These are phyloP conservation scores for Aspergillus quadricinctus DNA, from an alignment of 2,329 filamentous ascomycete genomes.

Conservation along the genomic window DNA sequence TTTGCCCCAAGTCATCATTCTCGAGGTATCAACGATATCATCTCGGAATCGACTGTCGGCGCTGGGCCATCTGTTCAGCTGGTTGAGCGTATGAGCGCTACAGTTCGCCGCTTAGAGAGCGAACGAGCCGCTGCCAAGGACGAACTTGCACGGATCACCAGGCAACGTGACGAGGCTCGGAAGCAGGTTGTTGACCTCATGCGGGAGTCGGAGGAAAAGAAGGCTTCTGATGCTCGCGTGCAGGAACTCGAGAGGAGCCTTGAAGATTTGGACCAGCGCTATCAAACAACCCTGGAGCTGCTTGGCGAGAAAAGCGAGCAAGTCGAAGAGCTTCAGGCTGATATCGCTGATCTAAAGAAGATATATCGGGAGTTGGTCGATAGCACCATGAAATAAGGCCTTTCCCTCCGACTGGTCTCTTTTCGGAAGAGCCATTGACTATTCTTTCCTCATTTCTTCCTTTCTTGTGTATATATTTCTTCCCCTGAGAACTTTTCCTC, in stretches of 20 bases:
- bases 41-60: slow-evolving; percentile 82
- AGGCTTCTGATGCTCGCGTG: slow-evolving; percentile 56
- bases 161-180: slow-evolving; percentile 89
- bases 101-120: slow-evolving; percentile 82
- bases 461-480: slow-evolving; percentile 8
- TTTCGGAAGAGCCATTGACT: background rate
- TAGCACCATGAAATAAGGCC: slow-evolving; percentile 65
- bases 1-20: slow-evolving; percentile 33
- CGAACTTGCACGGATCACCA: slow-evolving; percentile 71
- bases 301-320: slow-evolving; percentile 94
- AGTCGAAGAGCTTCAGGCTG: slow-evolving; percentile 83
- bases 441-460: background rate
- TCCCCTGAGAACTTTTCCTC: background rate
- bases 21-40: slow-evolving; percentile 73
- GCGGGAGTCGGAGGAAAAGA: slow-evolving; percentile 74
- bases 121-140: slow-evolving; percentile 88
- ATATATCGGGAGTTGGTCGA: slow-evolving; percentile 94
- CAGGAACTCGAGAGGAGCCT: slow-evolving; percentile 65
- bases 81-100: slow-evolving; percentile 92
- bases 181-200: slow-evolving; percentile 86
- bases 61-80: slow-evolving; percentile 92
- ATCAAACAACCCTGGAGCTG: slow-evolving; percentile 89
- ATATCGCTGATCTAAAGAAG: slow-evolving; percentile 88
- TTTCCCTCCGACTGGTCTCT: background rate
- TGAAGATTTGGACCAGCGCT: slow-evolving; percentile 65